Evolutionary conservation across 2,329 filamentous ascomycete genomes (phyloP).

Genomic region (Trichoderma polysporum): DNA sequence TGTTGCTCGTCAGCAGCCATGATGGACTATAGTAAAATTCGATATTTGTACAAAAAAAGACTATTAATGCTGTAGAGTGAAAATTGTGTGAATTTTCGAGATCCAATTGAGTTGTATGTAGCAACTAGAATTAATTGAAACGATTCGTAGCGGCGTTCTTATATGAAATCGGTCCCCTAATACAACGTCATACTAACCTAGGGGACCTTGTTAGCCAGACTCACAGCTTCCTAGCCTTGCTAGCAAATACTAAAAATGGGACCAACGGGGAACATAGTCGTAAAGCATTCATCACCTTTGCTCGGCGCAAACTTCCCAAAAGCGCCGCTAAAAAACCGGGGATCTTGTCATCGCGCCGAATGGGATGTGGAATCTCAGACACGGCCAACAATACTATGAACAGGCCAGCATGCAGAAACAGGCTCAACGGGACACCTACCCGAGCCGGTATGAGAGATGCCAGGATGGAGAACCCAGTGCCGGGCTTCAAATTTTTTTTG

Average conservation of each 20-base stretch:
- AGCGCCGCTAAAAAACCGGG: not conserved
- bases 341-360: not conserved
- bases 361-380: not conserved
- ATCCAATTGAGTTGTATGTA: not conserved
- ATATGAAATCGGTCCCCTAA: not conserved
- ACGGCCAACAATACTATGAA: not conserved
- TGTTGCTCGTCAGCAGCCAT: conserved; percentile 33
- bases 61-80: not conserved
- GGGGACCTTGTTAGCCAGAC: too few relatives aligned
- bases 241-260: too few relatives aligned
- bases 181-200: not conserved
- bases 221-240: too few relatives aligned
- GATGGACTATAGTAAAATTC: not conserved
- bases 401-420: not conserved
- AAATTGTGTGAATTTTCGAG: not conserved
- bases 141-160: not conserved
- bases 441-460: not conserved
- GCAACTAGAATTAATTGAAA: too few relatives aligned
- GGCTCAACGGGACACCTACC: not conserved
- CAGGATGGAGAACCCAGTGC: too few relatives aligned
- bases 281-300: not conserved
- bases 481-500: too few relatives aligned
- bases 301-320: not conserved
- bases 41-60: not conserved
- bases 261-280: too few relatives aligned